A percentile compares a stretch with the other conserved stretches of the same genome.
Evolutionary conservation across 2,329 filamentous ascomycete species (phyloP).

Genomic region (Colletotrichum shisoi): DNA sequence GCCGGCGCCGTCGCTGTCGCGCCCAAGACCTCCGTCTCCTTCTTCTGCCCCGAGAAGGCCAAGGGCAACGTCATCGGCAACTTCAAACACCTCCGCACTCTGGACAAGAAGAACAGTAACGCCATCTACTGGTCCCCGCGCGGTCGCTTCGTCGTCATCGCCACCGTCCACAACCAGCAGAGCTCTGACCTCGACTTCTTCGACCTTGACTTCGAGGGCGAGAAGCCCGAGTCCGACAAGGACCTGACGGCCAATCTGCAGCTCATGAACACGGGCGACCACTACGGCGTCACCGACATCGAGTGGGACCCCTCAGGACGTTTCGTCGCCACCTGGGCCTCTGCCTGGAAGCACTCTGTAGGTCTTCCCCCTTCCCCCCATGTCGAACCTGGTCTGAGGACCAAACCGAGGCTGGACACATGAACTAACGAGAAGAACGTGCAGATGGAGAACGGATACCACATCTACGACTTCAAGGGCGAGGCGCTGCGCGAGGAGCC

Average conservation of each 20-base stretch:
- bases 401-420: too few relatives aligned
- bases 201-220: constrained; percentile 97
- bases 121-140: constrained; percentile 99
- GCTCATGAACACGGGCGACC: constrained; percentile 90
- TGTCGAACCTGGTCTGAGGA: too few relatives aligned
- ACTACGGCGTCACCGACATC: constrained; percentile 97
- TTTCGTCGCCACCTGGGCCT: constrained; percentile 92
- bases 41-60: constrained; percentile 95
- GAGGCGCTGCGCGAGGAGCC: constrained; percentile 87
- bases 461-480: constrained; percentile 96
- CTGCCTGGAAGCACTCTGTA: constrained; percentile 95
- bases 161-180: constrained; percentile 90
- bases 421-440: too few relatives aligned
- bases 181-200: constrained; percentile 97
- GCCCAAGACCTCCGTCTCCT: constrained; percentile 92
- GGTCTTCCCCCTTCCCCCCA: constrained; percentile 51
- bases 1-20: constrained; percentile 79
- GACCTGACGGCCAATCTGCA: constrained; percentile 94
- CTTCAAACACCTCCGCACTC: constrained; percentile 93
- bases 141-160: constrained; percentile 93
- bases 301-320: constrained; percentile 98
- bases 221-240: constrained; percentile 92
- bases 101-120: constrained; percentile 99
- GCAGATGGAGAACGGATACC: constrained; percentile 99
- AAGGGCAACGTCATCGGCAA: constrained; percentile 84